A percentile compares a stretch with the other conserved stretches of the same genome.
Conservation (phyloP, 306 rosid genomes). For the Prunus kanzakura region DNA sequence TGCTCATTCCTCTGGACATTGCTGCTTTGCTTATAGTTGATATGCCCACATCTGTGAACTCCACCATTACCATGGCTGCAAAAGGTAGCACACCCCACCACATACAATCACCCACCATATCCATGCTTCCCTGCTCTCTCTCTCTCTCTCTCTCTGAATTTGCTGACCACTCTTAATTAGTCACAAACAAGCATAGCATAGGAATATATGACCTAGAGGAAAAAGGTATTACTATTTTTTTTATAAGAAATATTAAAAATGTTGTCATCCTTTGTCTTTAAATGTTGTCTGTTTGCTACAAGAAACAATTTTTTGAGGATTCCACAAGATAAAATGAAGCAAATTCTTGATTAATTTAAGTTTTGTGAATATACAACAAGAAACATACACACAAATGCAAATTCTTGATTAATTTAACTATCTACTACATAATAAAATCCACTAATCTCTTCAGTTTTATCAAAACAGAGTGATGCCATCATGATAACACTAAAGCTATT, state of each 20-base stretch:
- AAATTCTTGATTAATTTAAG: neutral
- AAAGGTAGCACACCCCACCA: neutral
- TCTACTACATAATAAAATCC: no score
- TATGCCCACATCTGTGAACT: slow-evolving; percentile 12
- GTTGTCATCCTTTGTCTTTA: no score
- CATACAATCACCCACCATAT: neutral
- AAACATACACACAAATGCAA: neutral
- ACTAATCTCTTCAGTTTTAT: no score
- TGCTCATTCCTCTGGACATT: slow-evolving; percentile 20
- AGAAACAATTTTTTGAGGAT: neutral
- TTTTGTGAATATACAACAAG: neutral
- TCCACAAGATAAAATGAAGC: neutral
- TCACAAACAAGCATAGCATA: neutral
- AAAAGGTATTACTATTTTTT: no score
- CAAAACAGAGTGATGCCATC: no score
- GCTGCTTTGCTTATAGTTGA: slow-evolving; percentile 9
- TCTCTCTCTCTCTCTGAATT: neutral
- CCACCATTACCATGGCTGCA: slow-evolving; percentile 9
- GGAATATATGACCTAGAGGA: no score
- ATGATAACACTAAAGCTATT: no score
- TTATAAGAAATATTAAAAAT: neutral
- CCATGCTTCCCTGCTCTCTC: neutral
- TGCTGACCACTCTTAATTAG: neutral
- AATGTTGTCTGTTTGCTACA: neutral
- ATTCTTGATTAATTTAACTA: no score